phyloP scores from a whole-genome alignment of 2,329 filamentous ascomycete species.

The Alternaria metachromatica region DNA sequence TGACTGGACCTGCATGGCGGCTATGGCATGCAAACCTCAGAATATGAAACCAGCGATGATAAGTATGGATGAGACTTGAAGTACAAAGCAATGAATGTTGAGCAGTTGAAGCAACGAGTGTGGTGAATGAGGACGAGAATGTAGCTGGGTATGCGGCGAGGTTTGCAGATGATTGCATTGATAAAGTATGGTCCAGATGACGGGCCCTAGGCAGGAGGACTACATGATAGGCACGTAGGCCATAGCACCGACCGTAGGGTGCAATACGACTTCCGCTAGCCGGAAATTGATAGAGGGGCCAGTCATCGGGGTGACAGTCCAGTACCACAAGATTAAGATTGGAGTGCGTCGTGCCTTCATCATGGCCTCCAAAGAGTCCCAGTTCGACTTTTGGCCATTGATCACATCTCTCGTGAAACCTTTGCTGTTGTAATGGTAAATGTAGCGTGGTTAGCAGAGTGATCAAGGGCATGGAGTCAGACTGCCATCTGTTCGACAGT shows the following conservation, averaged over 20 bases:
- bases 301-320: slow-evolving; percentile 40
- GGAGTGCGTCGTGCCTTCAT: slow-evolving; percentile 39
- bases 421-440: slow-evolving; percentile 41
- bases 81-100: slow-evolving; percentile 50
- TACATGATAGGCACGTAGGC: slow-evolving; percentile 27
- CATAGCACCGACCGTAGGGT: slow-evolving; percentile 33
- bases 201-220: slow-evolving; percentile 34
- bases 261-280: slow-evolving; percentile 39
- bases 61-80: slow-evolving; percentile 49
- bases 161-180: slow-evolving; percentile 35
- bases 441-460: slow-evolving; percentile 45
- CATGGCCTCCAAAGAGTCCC: slow-evolving; percentile 24
- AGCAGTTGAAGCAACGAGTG: slow-evolving; percentile 53
- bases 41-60: slow-evolving; percentile 37
- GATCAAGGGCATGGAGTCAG: slow-evolving; percentile 45
- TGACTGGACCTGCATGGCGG: slow-evolving; percentile 41
- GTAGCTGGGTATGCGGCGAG: slow-evolving; percentile 37
- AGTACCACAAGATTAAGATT: slow-evolving; percentile 41
- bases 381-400: slow-evolving; percentile 42
- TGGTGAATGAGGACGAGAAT: slow-evolving; percentile 39
- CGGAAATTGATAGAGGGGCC: slow-evolving; percentile 31
- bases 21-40: slow-evolving; percentile 31
- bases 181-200: slow-evolving; percentile 36
- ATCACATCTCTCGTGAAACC: slow-evolving; percentile 38
- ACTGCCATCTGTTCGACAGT: slow-evolving; percentile 39